Percentiles rank a stretch among this genome's conserved stretches.
Evolutionary conservation across 192 early-diverging fungal species (phyloP).

Genomic region (Chytriomyces confervae): DNA sequence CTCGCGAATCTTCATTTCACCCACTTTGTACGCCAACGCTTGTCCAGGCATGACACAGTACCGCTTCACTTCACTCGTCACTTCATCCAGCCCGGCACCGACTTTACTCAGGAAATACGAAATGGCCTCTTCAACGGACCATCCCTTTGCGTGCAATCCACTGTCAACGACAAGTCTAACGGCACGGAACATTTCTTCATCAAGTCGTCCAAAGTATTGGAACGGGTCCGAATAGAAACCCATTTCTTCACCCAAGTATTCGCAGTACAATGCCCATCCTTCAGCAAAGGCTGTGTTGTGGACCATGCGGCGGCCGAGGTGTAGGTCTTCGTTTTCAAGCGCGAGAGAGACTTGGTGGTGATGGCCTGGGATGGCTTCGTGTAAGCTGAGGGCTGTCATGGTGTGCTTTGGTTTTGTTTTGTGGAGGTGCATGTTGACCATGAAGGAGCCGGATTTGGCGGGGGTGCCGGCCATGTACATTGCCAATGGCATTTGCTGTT

Average conservation of each 20-base stretch:
- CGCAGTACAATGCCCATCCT: slow-evolving; percentile 47
- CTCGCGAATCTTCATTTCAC: slow-evolving; percentile 41
- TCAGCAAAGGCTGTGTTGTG: slow-evolving; percentile 37
- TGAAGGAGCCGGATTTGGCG: slow-evolving; percentile 30
- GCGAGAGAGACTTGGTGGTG: slow-evolving; percentile 46
- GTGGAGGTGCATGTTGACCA: slow-evolving; percentile 32
- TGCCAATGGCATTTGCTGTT: slow-evolving; percentile 30
- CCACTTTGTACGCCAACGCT: slow-evolving; percentile 45
- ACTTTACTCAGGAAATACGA: slow-evolving; percentile 28
- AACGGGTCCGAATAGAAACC: slow-evolving; percentile 45
- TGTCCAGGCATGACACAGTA: slow-evolving; percentile 41
- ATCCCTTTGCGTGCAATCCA: slow-evolving; percentile 42
- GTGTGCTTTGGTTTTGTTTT: slow-evolving; percentile 24
- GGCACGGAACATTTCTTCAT: slow-evolving; percentile 43
- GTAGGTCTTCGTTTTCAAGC: slow-evolving; percentile 34
- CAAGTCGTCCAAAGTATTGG: slow-evolving; percentile 40
- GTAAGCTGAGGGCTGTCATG: slow-evolving; percentile 31
- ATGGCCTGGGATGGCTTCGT: slow-evolving; percentile 30
- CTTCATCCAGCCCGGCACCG: neutral
- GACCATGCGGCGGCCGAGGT: slow-evolving; percentile 40
- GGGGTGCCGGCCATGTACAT: slow-evolving; percentile 41
- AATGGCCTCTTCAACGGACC: slow-evolving; percentile 37
- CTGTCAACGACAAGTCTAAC: slow-evolving; percentile 46
- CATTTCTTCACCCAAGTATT: slow-evolving; percentile 49
- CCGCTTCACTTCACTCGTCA: slow-evolving; percentile 38